Evolutionary conservation across 768 basidiomycete genomes (phyloP), one percentile per base, ranked within the genome.

Genomic region (Tremella fuciformis): DNA sequence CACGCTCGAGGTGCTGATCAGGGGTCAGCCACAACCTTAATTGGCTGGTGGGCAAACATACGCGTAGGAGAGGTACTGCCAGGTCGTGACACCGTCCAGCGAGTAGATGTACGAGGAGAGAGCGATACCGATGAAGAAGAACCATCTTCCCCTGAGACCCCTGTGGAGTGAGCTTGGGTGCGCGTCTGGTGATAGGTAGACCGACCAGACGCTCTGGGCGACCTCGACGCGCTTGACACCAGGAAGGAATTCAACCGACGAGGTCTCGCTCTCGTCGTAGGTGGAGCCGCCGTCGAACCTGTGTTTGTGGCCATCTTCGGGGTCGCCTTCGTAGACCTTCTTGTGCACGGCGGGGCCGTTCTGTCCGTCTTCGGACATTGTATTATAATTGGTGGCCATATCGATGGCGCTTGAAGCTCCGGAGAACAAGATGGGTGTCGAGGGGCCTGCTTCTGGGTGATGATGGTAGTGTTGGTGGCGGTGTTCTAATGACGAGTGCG

Each of bases 41-140:
- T 24, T 44, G 21, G 37, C 29, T 29, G 34, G 16, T 49, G 85
- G 83, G 24, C 77, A 78, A 15, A 83, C 84, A 15, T 81, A 79
- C 13, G 86, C 85, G 57, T 81, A 84, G 48, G 78, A 73, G 25
- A 86, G 81, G 73, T 87, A 88, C 53, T 80, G 81, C 64, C 79
- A 85, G 1, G 87, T 88, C 7, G 87, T 88, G 16, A 83, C 81
- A 19, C 74, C 80, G 59, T 88, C 88, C 26, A 89, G 80, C 0
- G 87, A 87, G 74, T 88, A 89, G 57, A 88, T 85, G 72, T 88
- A 89, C 0, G 86, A 83, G 0, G 86, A 85, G 0, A 87, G 81
- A 13, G 80, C 86, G 57, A 88, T 74, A 53, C 85, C 81, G 41
- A 83, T 73, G 71, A 86, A 86, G 21, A 87, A 77, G 40, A 79